phyloP scores from a whole-genome alignment of 176 grass and related monocot genomes.

The Bromus sterilis region DNA sequence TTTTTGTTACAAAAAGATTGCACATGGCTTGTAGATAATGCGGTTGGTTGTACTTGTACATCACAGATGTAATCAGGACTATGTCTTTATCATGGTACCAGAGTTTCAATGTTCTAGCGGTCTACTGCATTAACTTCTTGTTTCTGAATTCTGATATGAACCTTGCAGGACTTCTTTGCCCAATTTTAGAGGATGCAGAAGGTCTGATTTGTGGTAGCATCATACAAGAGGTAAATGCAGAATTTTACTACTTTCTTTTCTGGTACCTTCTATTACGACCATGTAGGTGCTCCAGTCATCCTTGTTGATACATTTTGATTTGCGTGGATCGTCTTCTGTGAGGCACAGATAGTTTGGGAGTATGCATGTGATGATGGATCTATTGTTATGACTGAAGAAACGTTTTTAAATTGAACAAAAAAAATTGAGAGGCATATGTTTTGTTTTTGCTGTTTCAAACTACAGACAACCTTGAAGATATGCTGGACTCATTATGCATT shows the following conservation, averaged over 20 bases:
- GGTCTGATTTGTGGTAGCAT: constrained; percentile 15
- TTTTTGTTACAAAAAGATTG: neutral
- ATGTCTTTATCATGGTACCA: neutral
- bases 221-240: constrained; percentile 26
- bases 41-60: neutral
- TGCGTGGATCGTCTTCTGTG: neutral
- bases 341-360: neutral
- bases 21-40: neutral
- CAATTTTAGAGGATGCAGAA: constrained; percentile 48
- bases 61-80: neutral
- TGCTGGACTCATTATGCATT: neutral
- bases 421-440: neutral
- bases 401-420: neutral
- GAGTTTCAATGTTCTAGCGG: neutral
- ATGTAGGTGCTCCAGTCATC: neutral
- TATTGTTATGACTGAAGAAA: neutral
- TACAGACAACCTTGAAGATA: neutral
- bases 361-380: neutral
- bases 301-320: neutral
- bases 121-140: neutral
- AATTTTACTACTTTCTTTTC: neutral
- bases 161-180: constrained; percentile 39
- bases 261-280: neutral
- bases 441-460: neutral
- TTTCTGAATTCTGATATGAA: neutral